phyloP scores from a whole-genome alignment of 2,329 filamentous ascomycete genomes.

The Leptographium galeiforme region DNA sequence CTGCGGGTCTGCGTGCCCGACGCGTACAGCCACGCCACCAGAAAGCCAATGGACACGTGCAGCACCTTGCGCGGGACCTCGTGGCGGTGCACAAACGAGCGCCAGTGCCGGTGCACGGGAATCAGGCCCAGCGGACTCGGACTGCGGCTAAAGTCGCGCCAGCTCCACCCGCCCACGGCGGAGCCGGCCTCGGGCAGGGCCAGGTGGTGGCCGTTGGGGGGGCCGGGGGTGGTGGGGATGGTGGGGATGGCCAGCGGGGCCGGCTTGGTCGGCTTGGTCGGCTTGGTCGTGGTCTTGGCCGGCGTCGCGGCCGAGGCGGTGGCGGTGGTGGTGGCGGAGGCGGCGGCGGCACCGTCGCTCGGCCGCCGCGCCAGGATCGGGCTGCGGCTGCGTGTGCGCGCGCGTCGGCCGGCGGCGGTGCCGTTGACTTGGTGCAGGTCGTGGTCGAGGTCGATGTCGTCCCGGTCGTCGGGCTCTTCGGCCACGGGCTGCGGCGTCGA shows the following conservation, averaged over 20 bases:
- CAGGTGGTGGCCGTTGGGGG: constrained; percentile 60
- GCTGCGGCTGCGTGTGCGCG: constrained; percentile 59
- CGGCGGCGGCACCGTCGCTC: constrained; percentile 37
- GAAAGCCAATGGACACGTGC: constrained; percentile 92
- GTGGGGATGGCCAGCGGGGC: neutral
- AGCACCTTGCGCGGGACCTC: constrained; percentile 89
- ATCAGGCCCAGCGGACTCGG: constrained; percentile 89
- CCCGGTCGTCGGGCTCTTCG: constrained; percentile 38
- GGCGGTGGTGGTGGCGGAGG: constrained; percentile 35
- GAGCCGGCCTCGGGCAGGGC: constrained; percentile 43
- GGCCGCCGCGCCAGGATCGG: constrained; percentile 42
- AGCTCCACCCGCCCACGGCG: constrained; percentile 47
- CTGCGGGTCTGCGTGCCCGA: constrained; percentile 61
- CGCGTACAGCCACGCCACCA: constrained; percentile 76
- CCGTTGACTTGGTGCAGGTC: constrained; percentile 23
- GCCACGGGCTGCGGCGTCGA: constrained; percentile 43
- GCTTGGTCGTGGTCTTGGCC: constrained; percentile 5
- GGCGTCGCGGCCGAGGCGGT: too few relatives aligned
- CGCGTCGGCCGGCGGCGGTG: constrained; percentile 40
- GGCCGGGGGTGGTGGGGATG: too few relatives aligned
- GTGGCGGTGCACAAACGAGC: constrained; percentile 86
- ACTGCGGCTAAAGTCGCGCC: constrained; percentile 80
- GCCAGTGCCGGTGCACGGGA: constrained; percentile 85
- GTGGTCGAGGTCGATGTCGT: constrained; percentile 15
- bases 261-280: neutral